These are phyloP conservation scores for Acacia melanoxylon DNA, from an alignment of 306 rosid species.

Conservation along the genomic window DNA sequence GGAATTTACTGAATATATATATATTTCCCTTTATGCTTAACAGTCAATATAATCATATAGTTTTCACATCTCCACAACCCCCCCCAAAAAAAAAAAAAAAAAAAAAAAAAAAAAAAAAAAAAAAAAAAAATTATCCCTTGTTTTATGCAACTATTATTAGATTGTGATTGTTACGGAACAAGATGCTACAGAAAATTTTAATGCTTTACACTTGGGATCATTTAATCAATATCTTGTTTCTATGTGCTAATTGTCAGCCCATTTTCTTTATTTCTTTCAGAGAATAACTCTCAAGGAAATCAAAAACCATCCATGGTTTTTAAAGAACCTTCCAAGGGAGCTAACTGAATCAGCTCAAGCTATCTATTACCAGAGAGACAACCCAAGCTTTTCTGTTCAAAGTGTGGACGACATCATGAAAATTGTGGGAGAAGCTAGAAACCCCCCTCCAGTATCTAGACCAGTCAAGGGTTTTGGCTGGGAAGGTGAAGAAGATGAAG, in stretches of 20 bases:
- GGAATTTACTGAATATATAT: background rate
- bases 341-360: slow-evolving; percentile 73
- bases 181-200: slow-evolving; percentile 6
- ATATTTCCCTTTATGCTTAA: background rate
- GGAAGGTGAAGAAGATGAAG: slow-evolving; percentile 56
- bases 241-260: slow-evolving; percentile 19
- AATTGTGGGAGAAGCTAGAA: slow-evolving; percentile 79
- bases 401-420: slow-evolving; percentile 70
- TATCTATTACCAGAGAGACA: slow-evolving; percentile 61
- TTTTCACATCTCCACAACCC: slow-evolving; percentile 10
- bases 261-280: slow-evolving; percentile 38
- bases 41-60: background rate
- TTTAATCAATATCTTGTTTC: background rate
- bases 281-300: slow-evolving; percentile 73
- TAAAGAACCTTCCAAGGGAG: slow-evolving; percentile 80
- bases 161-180: slow-evolving; percentile 4
- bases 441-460: slow-evolving; percentile 58
- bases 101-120: no score
- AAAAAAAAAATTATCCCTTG: no score
- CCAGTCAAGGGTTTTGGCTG: slow-evolving; percentile 59
- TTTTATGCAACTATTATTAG: background rate
- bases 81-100: background rate
- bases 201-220: slow-evolving; percentile 18
- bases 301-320: slow-evolving; percentile 81
- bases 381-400: slow-evolving; percentile 65